Percentiles rank a stretch among this genome's conserved stretches.
phyloP scores from a whole-genome alignment of 768 basidiomycete genomes.

The Mycena pura region DNA sequence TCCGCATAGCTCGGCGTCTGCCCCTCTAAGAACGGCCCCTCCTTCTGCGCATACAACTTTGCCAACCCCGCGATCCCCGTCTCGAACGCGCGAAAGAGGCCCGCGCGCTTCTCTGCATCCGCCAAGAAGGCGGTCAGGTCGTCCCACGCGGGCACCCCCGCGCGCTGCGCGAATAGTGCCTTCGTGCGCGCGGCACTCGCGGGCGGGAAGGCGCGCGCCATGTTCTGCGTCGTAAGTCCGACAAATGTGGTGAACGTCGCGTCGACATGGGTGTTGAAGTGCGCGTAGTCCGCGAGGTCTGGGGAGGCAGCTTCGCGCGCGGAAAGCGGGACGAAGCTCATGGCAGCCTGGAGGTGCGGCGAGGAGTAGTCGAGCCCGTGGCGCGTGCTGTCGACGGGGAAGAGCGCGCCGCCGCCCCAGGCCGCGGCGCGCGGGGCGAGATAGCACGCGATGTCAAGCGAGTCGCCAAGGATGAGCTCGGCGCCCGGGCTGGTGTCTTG shows the following conservation, averaged over 20 bases:
- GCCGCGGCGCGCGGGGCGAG: conserved; percentile 42
- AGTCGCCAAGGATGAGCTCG: conserved; percentile 39
- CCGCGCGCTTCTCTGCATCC: conserved; percentile 2
- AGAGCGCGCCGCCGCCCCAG: conserved; percentile 35
- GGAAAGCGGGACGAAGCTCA: conserved; percentile 4
- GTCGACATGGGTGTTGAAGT: conserved; percentile 19
- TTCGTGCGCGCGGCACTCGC: conserved; percentile 3
- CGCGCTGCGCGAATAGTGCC: conserved; percentile 7
- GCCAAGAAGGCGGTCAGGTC: neutral
- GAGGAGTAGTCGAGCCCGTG: conserved; percentile 13
- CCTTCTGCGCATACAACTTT: conserved; percentile 6
- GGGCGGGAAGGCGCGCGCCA: conserved; percentile 8
- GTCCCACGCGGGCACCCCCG: conserved; percentile 7
- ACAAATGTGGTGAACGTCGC: conserved; percentile 5
- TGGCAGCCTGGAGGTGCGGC: conserved; percentile 3
- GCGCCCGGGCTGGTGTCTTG: conserved; percentile 40
- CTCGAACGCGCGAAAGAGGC: neutral
- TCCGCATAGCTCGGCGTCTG: conserved; percentile 17
- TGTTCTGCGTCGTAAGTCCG: neutral
- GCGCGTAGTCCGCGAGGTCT: conserved; percentile 4
- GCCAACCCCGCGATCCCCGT: neutral
- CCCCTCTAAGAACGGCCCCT: conserved; percentile 18
- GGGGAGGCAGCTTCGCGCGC: neutral
- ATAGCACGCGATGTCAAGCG: conserved; percentile 44
- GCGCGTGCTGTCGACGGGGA: conserved; percentile 18